phyloP scores from a whole-genome alignment of 345 rosid genomes.

The Citrus mangshanensis region DNA sequence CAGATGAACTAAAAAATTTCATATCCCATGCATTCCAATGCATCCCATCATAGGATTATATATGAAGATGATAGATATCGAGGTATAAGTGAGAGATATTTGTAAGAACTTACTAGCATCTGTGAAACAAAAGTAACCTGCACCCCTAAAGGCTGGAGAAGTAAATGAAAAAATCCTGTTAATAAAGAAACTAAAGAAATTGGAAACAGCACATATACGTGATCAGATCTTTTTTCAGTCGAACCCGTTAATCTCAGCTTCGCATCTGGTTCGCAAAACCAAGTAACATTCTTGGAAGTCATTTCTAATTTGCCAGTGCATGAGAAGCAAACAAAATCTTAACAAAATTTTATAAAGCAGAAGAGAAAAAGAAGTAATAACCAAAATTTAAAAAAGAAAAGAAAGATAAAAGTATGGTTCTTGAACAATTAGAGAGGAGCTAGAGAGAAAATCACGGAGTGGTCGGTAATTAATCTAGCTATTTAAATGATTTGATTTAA shows the following conservation, averaged over 20 bases:
- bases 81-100: not conserved
- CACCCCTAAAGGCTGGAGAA: conserved; percentile 33
- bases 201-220: conserved; percentile 18
- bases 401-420: not conserved
- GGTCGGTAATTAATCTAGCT: not conserved
- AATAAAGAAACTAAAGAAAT: conserved; percentile 23
- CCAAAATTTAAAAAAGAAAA: no score
- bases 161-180: conserved; percentile 19
- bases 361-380: not conserved
- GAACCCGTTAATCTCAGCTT: not conserved
- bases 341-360: not conserved
- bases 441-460: not conserved
- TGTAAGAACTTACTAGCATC: conserved; percentile 26
- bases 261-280: not conserved
- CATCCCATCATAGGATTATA: not conserved
- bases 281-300: not conserved
- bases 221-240: not conserved
- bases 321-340: not conserved
- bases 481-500: no score
- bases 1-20: no score
- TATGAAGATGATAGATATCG: not conserved
- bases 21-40: not conserved
- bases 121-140: conserved; percentile 30
- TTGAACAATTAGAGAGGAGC: not conserved
- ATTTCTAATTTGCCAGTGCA: not conserved